A percentile compares a stretch with the other conserved stretches of the same genome.
Evolutionary conservation across 768 basidiomycete genomes (phyloP).

Genomic region (Pisolithus tinctorius): DNA sequence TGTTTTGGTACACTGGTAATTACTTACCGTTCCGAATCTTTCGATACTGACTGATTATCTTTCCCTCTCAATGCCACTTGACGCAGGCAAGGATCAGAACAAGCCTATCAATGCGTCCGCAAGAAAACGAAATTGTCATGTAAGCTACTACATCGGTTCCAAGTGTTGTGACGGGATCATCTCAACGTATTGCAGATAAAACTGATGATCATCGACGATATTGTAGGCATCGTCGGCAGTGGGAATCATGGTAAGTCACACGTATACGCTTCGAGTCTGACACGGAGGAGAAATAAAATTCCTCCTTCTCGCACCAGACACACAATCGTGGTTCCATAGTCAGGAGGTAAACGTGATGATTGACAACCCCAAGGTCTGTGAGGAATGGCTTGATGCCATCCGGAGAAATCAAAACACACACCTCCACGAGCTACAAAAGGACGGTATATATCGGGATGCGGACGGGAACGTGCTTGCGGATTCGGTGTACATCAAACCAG

Average conservation of each 20-base stretch:
- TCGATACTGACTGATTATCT: neutral
- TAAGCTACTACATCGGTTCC: constrained; percentile 9
- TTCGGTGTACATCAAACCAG: constrained; percentile 32
- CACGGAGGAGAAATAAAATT: constrained; percentile 2
- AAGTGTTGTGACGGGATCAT: neutral
- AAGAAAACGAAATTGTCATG: constrained; percentile 68
- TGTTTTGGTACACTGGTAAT: constrained; percentile 47
- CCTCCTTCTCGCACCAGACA: constrained; percentile 28
- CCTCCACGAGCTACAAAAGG: constrained; percentile 37
- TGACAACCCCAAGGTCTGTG: constrained; percentile 45
- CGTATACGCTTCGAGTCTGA: neutral
- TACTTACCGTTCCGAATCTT: neutral
- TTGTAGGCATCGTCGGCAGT: constrained; percentile 60
- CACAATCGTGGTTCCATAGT: constrained; percentile 68
- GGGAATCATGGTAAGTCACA: constrained; percentile 51
- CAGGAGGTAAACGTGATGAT: constrained; percentile 65
- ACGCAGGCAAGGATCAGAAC: constrained; percentile 51
- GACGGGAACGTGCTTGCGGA: constrained; percentile 36
- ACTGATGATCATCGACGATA: constrained; percentile 59
- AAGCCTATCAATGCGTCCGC: constrained; percentile 57
- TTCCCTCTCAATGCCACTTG: neutral
- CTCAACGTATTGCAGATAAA: constrained; percentile 36
- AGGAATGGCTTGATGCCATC: constrained; percentile 51
- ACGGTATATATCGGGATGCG: constrained; percentile 53
- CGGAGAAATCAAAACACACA: constrained; percentile 50